phyloP scores from a whole-genome alignment of 2,329 filamentous ascomycete genomes.

The Dothistroma pini region DNA sequence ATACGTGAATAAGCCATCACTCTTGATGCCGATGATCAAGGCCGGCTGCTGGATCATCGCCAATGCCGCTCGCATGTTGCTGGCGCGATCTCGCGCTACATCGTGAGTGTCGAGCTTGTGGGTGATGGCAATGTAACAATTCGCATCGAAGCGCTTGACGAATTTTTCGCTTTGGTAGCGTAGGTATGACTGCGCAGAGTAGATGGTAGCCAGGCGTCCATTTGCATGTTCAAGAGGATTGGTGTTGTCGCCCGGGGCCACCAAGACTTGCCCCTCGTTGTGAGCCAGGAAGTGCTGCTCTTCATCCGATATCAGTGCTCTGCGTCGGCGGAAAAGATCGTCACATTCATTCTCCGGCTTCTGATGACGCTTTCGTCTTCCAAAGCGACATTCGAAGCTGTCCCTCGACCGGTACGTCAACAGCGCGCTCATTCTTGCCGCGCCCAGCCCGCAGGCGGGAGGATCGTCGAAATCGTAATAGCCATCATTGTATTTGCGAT shows the following conservation, averaged over 20 bases:
- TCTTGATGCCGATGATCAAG: constrained; percentile 89
- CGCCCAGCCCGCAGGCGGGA: constrained; percentile 79
- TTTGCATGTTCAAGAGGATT: constrained; percentile 58
- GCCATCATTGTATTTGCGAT: constrained; percentile 97
- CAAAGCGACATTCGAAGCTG: constrained; percentile 93
- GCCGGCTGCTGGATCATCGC: constrained; percentile 82
- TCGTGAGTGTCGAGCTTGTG: constrained; percentile 98
- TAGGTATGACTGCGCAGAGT: constrained; percentile 95
- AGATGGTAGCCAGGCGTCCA: constrained; percentile 39
- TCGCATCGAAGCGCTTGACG: constrained; percentile 93
- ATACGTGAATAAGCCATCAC: constrained; percentile 93
- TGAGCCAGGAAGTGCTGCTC: constrained; percentile 54
- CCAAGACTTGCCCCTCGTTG: constrained; percentile 48
- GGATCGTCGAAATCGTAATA: constrained; percentile 89
- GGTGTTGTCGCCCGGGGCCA: too few relatives aligned
- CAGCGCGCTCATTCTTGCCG: constrained; percentile 93
- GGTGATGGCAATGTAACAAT: constrained; percentile 98
- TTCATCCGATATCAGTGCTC: constrained; percentile 63
- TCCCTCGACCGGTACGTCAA: constrained; percentile 95
- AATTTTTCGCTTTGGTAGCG: constrained; percentile 97
- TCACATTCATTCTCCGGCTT: too few relatives aligned
- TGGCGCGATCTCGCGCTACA: constrained; percentile 44
- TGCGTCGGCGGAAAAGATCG: constrained; percentile 63
- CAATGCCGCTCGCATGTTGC: constrained; percentile 64
- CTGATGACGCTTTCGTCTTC: constrained; percentile 83